These are phyloP conservation scores for Citrus glauca DNA, from an alignment of 345 rosid species.

Conservation along the genomic window DNA sequence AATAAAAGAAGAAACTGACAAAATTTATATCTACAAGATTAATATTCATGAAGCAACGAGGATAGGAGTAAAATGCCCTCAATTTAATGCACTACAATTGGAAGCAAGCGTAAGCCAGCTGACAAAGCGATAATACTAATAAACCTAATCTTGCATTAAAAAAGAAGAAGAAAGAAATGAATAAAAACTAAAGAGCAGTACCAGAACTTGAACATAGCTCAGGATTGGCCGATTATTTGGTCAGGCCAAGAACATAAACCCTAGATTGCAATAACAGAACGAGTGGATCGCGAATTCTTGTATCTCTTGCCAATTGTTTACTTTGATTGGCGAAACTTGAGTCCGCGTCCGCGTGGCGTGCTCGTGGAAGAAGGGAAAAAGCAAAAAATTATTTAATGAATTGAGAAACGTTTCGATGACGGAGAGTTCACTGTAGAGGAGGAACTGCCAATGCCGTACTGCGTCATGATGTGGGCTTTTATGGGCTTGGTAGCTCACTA, in stretches of 20 bases:
- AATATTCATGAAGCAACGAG: background rate
- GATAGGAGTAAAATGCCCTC: background rate
- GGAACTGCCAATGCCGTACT: background rate
- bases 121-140: background rate
- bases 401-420: background rate
- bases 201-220: constrained; percentile 1
- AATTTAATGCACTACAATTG: background rate
- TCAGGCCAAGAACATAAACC: background rate
- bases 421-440: background rate
- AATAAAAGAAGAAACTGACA: background rate
- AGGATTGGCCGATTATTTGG: background rate
- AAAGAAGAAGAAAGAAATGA: background rate
- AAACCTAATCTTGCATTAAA: background rate
- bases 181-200: background rate
- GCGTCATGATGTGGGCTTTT: background rate
- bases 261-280: background rate
- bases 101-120: no score
- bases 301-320: background rate
- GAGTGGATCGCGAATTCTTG: background rate
- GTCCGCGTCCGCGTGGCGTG: background rate
- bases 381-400: no score
- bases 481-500: background rate
- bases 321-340: no score
- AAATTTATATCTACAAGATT: background rate
- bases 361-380: no score